Percentiles rank a stretch among this genome's conserved stretches.
phyloP scores from a whole-genome alignment of 192 early-diverging fungal genomes.

The Kappamyces sp. region DNA sequence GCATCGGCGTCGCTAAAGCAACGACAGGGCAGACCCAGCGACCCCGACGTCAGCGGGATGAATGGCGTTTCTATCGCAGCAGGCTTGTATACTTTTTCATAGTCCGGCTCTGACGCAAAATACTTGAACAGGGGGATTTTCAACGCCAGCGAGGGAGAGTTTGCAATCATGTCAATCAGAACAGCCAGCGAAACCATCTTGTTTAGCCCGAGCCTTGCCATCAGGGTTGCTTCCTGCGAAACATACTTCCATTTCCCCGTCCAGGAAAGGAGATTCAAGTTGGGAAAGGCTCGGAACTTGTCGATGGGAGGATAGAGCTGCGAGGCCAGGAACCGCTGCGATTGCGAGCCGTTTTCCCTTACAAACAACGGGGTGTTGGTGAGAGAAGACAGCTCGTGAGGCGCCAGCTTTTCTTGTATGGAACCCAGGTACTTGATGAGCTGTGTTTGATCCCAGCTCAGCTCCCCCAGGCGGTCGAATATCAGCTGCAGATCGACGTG shows the following conservation, averaged over 20 bases:
- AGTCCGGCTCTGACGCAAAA: conserved; percentile 57
- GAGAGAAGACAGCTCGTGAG: conserved; percentile 54
- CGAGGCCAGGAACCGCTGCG: conserved; percentile 46
- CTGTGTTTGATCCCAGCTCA: conserved; percentile 80
- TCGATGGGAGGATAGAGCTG: conserved; percentile 66
- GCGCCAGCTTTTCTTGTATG: conserved; percentile 57
- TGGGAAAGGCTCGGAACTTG: conserved; percentile 46
- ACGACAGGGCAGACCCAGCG: conserved; percentile 49
- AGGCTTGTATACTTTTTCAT: conserved; percentile 46
- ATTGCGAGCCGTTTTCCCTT: conserved; percentile 23
- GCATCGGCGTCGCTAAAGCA: conserved; percentile 59
- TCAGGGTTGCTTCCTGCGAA: conserved; percentile 37
- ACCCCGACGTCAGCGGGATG: conserved; percentile 45
- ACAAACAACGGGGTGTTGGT: conserved; percentile 64
- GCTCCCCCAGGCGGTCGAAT: conserved; percentile 69
- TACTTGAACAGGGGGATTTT: conserved; percentile 57
- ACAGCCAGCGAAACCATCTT: conserved; percentile 27
- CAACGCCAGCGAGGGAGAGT: background rate
- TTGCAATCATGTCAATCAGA: conserved; percentile 22
- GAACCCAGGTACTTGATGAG: conserved; percentile 76
- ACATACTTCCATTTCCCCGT: conserved; percentile 39
- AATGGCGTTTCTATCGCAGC: conserved; percentile 44
- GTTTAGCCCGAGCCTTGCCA: conserved; percentile 32
- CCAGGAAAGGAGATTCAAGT: conserved; percentile 68
- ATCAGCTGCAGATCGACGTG: conserved; percentile 80